These are phyloP conservation scores for Takakia lepidozioides DNA, from an alignment of 225 moss, liverwort and hornwort species.

Conservation along the genomic window DNA sequence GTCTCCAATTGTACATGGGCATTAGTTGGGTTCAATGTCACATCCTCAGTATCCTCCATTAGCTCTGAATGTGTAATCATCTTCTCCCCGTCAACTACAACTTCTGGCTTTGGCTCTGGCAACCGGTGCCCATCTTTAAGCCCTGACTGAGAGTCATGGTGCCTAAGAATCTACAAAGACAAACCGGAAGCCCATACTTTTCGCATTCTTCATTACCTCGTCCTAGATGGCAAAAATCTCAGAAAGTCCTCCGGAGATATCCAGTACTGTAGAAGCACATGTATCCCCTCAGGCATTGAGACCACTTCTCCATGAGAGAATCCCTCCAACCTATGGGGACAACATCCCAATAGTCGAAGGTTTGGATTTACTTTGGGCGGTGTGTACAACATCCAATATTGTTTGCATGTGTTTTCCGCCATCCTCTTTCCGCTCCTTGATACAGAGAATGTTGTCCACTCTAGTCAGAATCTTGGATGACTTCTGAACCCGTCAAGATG, in stretches of 20 bases:
- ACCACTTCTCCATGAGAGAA: conserved; percentile 97
- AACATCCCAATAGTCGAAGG: conserved; percentile 57
- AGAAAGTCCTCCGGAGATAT: conserved; percentile 73
- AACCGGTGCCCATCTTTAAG: too few relatives aligned
- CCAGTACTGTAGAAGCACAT: conserved; percentile 52
- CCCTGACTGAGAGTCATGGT: too few relatives aligned
- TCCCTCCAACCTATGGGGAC: conserved; percentile 65
- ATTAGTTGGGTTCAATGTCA: too few relatives aligned
- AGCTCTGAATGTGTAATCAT: too few relatives aligned
- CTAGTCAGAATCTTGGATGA: conserved; percentile 82
- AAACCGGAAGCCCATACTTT: too few relatives aligned
- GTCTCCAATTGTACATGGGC: too few relatives aligned
- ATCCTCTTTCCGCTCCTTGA: conserved; percentile 88
- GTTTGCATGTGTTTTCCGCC: conserved; percentile 53
- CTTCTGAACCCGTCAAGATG: conserved; percentile 81
- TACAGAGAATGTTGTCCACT: conserved; percentile 78
- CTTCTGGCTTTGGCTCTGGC: too few relatives aligned
- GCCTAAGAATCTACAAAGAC: too few relatives aligned
- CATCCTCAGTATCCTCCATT: too few relatives aligned
- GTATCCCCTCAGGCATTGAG: conserved; percentile 53
- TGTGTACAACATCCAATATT: conserved; percentile 72
- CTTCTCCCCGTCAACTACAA: too few relatives aligned
- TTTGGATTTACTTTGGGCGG: conserved; percentile 47
- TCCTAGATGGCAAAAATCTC: conserved; percentile 98
- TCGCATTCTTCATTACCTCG: too few relatives aligned